Percentiles rank a stretch among this genome's conserved stretches.
phyloP scores from a whole-genome alignment of 495 filamentous ascomycete genomes.

The Aspergillus saccharolyticus region DNA sequence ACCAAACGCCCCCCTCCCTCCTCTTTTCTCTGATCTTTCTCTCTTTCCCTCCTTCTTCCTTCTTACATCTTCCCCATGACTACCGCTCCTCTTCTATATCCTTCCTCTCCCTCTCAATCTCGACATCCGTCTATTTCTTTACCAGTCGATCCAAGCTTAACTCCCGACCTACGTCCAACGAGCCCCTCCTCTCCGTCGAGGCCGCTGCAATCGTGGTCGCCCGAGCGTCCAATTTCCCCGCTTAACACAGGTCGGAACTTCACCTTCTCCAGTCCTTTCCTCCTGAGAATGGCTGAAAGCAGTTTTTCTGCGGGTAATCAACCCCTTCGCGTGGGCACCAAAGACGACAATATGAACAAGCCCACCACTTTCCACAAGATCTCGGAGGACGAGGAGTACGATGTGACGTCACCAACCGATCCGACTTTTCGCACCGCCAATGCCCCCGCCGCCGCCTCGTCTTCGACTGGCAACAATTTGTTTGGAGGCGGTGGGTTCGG shows the following conservation, averaged over 20 bases:
- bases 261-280: constrained; percentile 27
- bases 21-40: constrained; percentile 5
- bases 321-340: constrained; percentile 40
- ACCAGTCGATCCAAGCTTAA: not conserved
- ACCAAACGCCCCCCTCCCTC: constrained; percentile 5
- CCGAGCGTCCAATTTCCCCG: constrained; percentile 16
- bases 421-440: constrained; percentile 45
- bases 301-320: constrained; percentile 56
- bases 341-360: constrained; percentile 31
- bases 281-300: constrained; percentile 45
- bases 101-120: not conserved
- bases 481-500: constrained; percentile 31
- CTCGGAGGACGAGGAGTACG: constrained; percentile 58
- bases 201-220: constrained; percentile 16
- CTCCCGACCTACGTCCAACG: constrained; percentile 13
- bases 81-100: constrained; percentile 1
- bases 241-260: constrained; percentile 29
- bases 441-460: constrained; percentile 19
- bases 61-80: not conserved
- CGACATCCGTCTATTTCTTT: not conserved
- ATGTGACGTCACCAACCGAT: constrained; percentile 59
- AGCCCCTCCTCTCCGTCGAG: constrained; percentile 7
- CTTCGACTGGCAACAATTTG: constrained; percentile 19
- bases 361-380: constrained; percentile 44
- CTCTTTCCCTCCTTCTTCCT: not conserved